Conservation (phyloP, 441 rosid genomes). For the Euphorbia celastroides region DNA sequence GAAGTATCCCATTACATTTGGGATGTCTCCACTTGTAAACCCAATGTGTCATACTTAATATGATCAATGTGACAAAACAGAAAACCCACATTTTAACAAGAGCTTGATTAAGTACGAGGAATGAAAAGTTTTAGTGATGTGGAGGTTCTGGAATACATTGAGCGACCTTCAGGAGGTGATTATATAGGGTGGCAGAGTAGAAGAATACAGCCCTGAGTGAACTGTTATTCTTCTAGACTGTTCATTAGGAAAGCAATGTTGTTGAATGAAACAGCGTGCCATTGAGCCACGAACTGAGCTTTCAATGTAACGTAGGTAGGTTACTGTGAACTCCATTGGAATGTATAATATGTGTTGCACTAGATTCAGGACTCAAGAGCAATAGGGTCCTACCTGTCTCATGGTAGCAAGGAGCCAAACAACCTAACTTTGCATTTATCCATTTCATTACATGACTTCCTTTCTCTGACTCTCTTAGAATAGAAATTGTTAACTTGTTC, state of each 20-base stretch:
- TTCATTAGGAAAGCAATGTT: constrained; percentile 3
- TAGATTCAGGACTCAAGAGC: constrained; percentile 1
- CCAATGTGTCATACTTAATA: constrained; percentile 46
- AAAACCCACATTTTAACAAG: constrained; percentile 46
- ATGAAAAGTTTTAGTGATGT: constrained; percentile 33
- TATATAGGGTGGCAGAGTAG: constrained; percentile 48
- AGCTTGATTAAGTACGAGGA: constrained; percentile 30
- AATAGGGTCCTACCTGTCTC: constrained; percentile 24
- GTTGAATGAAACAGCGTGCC: constrained; percentile 36
- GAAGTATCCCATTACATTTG: constrained; percentile 73
- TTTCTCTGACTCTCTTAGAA: too few species aligned
- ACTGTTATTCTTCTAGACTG: constrained; percentile 23
- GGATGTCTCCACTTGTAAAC: constrained; percentile 72
- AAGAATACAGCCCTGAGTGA: constrained; percentile 25
- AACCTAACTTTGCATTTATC: neutral
- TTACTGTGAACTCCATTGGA: constrained; percentile 24
- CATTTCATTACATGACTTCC: neutral
- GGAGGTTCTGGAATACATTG: constrained; percentile 49
- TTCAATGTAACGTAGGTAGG: constrained; percentile 37
- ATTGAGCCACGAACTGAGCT: constrained; percentile 62
- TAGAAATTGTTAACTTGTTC: too few species aligned
- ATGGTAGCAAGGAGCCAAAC: too few species aligned
- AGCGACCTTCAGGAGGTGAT: constrained; percentile 34
- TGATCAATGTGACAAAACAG: constrained; percentile 37
- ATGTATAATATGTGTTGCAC: neutral